Evolutionary conservation across 306 rosid species (phyloP).

Genomic region (Luffa acutangula): DNA sequence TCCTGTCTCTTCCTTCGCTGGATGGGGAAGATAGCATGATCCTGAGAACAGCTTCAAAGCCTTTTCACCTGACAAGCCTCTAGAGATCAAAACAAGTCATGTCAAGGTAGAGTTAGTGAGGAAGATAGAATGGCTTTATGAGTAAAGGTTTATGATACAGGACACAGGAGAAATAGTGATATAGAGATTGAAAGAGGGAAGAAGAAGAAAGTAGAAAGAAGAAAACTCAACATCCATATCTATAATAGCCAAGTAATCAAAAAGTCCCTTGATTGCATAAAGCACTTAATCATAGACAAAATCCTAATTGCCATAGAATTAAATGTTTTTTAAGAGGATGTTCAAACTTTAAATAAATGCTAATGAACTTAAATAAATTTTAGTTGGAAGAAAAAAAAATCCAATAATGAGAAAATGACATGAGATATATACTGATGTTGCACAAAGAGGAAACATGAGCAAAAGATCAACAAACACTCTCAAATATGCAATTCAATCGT

Average conservation of each 20-base stretch:
- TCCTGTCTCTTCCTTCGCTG: conserved; percentile 75
- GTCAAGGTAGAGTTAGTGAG: not conserved
- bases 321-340: not conserved
- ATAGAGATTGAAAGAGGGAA: not conserved
- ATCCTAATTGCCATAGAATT: not conserved
- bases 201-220: not conserved
- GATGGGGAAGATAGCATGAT: conserved; percentile 86
- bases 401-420: not conserved
- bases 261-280: not conserved
- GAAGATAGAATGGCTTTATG: not conserved
- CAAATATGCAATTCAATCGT: not conserved
- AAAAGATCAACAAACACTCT: not conserved
- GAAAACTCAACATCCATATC: not conserved
- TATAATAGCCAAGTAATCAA: not conserved
- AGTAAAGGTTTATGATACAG: conserved; percentile 1
- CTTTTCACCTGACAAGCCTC: conserved; percentile 30
- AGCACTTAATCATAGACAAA: not conserved
- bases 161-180: not conserved
- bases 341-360: not conserved
- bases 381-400: not conserved
- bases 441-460: not conserved
- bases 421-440: not conserved
- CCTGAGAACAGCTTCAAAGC: conserved; percentile 63
- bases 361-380: not conserved
- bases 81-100: conserved; percentile 22